Base-by-base conservation (phyloP, 2,329 filamentous ascomycete genomes). In the Colletotrichum echinochloae region DNA sequence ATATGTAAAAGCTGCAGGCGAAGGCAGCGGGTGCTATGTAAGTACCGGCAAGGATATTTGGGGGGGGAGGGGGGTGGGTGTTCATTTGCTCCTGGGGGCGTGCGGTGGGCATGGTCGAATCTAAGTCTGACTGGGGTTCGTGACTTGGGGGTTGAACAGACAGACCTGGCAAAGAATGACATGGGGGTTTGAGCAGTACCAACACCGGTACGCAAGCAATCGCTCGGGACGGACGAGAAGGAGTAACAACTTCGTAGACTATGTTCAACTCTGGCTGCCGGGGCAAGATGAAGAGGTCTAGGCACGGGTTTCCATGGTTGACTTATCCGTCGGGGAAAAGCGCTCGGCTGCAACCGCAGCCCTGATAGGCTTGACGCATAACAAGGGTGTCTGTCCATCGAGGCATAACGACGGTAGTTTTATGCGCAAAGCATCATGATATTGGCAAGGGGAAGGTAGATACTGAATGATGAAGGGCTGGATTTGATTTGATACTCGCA, bases 11-110 rank as follows among this genome's bases (percentile, higher is more conserved):
- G 60, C 60, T 56, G 63, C 69, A 60, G 65, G 57, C 57, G 62
- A 28, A 68, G 64, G 56, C 62, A 33, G 59, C 52, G 61, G 66
- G 64, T 60, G 48, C 26, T 44, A 46, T 46, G 44, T 60, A 71
- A 71, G 52, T 72, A 71, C 71, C 68, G 68, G 71, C 71, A 72
- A 72, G 71, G 71, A 64, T 72, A 55, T 64, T 41, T 44, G 67
- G 67, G 49, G 41, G 44, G 67, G 70, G 23, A 23, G 51, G 51
- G 51, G 28, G 28, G 23, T 28, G 44, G n/a, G 68, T 71, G 67
- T 64, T 41, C 55, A 48, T 63, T 54, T 67, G 39, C 44, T 67
- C 16, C 59, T 66, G 59, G 70, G 70, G 70, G 66, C 33, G 52
- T 44, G 66, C 60, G 68, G 71, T 71, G 67, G 67, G 67, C 63